A percentile compares a stretch with the other conserved stretches of the same genome.
Evolutionary conservation across 2,329 filamentous ascomycete species (phyloP).

Genomic region (Aspergillus luchuensis): DNA sequence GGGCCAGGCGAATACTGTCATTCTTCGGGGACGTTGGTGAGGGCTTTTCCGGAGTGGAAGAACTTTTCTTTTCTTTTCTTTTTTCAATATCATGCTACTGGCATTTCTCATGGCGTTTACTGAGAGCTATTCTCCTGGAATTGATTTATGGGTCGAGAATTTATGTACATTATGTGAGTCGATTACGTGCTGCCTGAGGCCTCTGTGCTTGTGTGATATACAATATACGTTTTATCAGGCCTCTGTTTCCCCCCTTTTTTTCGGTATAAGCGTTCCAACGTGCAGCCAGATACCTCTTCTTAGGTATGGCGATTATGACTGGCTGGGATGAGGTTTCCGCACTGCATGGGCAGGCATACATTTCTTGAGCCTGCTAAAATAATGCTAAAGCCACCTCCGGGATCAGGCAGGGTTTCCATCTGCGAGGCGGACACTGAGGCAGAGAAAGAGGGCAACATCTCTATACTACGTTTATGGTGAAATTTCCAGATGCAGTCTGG

Average conservation of each 20-base stretch:
- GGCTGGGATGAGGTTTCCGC: background rate
- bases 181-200: slow-evolving; percentile 13
- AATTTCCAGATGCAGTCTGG: background rate
- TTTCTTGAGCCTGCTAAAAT: background rate
- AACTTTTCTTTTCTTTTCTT: background rate
- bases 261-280: background rate
- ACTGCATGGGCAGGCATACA: background rate
- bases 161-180: slow-evolving; percentile 24
- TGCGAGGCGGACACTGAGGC: background rate
- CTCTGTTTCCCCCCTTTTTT: background rate
- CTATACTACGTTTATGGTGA: background rate
- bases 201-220: slow-evolving; percentile 12
- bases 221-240: background rate
- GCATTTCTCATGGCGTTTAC: slow-evolving; percentile 27
- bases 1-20: background rate
- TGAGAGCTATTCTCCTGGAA: slow-evolving; percentile 21
- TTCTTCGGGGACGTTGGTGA: background rate
- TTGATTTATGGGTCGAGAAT: slow-evolving; percentile 14
- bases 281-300: background rate
- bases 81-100: slow-evolving; percentile 21
- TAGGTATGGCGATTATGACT: background rate
- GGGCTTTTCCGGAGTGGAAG: background rate
- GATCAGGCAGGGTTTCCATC: background rate
- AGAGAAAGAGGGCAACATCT: background rate
- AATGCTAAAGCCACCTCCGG: background rate